Conservation (phyloP, 495 filamentous ascomycete species). For the Aspergillus steynii region DNA sequence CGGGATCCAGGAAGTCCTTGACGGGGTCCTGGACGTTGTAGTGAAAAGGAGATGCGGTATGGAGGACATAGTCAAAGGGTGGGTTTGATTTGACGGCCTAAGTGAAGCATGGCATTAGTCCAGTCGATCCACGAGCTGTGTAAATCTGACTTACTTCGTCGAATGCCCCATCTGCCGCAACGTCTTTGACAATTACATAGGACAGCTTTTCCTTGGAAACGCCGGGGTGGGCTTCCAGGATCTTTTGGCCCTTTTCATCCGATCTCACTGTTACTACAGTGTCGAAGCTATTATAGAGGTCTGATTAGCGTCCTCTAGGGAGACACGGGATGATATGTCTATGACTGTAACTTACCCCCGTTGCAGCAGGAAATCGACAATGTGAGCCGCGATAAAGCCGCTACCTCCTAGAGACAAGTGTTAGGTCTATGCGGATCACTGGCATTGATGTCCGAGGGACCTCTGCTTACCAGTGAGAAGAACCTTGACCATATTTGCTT, state of each 20-base stretch:
- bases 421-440: conserved; percentile 10
- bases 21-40: conserved; percentile 68
- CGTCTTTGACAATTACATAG: conserved; percentile 80
- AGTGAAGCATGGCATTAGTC: background rate
- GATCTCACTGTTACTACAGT: conserved; percentile 85
- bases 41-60: conserved; percentile 88
- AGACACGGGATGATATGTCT: background rate
- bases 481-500: conserved; percentile 41
- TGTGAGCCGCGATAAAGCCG: conserved; percentile 78
- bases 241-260: conserved; percentile 73
- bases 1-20: conserved; percentile 82
- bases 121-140: too few relatives aligned
- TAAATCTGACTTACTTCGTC: conserved; percentile 55
- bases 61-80: conserved; percentile 81
- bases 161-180: conserved; percentile 73
- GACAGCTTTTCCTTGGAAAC: conserved; percentile 63
- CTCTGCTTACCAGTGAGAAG: conserved; percentile 40
- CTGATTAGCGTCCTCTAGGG: background rate
- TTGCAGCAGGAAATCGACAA: conserved; percentile 72
- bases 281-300: conserved; percentile 48
- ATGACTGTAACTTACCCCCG: conserved; percentile 43
- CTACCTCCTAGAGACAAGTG: conserved; percentile 49
- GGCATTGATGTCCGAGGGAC: background rate
- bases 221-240: conserved; percentile 65
- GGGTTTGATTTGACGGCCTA: conserved; percentile 65